These are phyloP conservation scores for Ustilago trichophora DNA, from an alignment of 1,284 basidiomycete species.

Conservation along the genomic window DNA sequence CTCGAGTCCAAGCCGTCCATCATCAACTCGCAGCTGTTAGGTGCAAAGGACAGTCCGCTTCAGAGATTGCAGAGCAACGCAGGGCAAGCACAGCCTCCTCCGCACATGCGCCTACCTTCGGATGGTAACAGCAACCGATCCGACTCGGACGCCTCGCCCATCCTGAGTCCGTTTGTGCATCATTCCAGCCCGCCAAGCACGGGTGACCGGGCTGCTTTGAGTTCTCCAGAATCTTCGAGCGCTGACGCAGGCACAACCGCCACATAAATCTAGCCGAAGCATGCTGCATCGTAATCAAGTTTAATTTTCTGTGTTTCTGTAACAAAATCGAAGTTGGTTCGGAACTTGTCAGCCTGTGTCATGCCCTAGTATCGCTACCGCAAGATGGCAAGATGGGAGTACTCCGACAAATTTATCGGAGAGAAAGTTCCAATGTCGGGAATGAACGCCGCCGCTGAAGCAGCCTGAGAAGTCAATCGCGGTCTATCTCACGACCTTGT, in stretches of 20 bases:
- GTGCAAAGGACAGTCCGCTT: slow-evolving; percentile 29
- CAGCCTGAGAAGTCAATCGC: too few relatives aligned
- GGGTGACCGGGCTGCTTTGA: slow-evolving; percentile 3
- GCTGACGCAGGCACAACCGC: slow-evolving; percentile 2
- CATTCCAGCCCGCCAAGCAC: slow-evolving; percentile 16
- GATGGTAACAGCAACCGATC: slow-evolving; percentile 22
- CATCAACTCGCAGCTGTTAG: slow-evolving; percentile 21
- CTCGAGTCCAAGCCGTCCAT: not conserved
- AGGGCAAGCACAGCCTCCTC: slow-evolving; percentile 3
- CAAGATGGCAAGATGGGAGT: too few relatives aligned
- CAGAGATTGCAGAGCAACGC: slow-evolving; percentile 33
- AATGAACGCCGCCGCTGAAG: too few relatives aligned
- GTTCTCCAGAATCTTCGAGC: slow-evolving; percentile 5
- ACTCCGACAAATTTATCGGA: too few relatives aligned
- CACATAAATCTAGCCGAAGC: slow-evolving; percentile 4
- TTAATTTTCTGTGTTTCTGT: too few relatives aligned
- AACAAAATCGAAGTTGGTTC: not conserved
- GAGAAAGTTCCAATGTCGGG: too few relatives aligned
- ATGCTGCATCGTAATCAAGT: not conserved
- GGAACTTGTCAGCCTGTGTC: too few relatives aligned
- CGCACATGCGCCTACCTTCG: slow-evolving; percentile 12
- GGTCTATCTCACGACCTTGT: too few relatives aligned
- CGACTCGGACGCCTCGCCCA: slow-evolving; percentile 36
- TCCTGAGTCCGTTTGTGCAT: slow-evolving; percentile 35
- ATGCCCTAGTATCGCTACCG: too few relatives aligned